Conservation (phyloP, 352 stramenopile species). For the Peronospora destructor region DNA sequence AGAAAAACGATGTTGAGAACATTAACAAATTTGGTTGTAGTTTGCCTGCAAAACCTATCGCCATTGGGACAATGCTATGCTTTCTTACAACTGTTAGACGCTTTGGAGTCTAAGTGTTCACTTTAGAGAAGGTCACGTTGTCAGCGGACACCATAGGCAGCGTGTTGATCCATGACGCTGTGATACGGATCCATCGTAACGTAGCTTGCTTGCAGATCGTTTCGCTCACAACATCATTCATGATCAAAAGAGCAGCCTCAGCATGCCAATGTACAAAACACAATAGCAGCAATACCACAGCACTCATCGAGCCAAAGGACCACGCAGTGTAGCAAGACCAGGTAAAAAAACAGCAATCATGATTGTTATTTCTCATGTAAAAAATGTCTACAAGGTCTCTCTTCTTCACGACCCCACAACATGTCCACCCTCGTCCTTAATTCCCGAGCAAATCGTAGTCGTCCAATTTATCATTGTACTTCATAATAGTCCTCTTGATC, state of each 20-base stretch:
- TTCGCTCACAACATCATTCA: slow-evolving; percentile 28
- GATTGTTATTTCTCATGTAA: slow-evolving; percentile 8
- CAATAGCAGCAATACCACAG: background rate
- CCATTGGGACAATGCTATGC: slow-evolving; percentile 39
- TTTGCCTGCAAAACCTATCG: background rate
- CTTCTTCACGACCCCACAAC: background rate
- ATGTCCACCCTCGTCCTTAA: slow-evolving; percentile 31
- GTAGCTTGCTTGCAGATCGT: background rate
- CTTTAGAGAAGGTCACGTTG: too few relatives aligned
- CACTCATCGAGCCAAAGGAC: too few relatives aligned
- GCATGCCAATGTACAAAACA: too few relatives aligned
- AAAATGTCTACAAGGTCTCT: slow-evolving; percentile 4
- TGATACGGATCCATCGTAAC: slow-evolving; percentile 18
- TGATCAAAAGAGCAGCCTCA: slow-evolving; percentile 21
- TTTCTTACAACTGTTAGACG: slow-evolving; percentile 57
- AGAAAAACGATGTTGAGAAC: background rate
- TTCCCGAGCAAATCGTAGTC: slow-evolving; percentile 98
- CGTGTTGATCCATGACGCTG: too few relatives aligned
- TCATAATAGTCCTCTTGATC: slow-evolving; percentile 96
- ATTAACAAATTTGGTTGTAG: too few relatives aligned
- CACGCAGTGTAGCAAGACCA: background rate
- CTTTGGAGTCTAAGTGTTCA: slow-evolving; percentile 11
- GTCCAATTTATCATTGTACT: slow-evolving; percentile 99
- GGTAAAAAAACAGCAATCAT: slow-evolving; percentile 13
- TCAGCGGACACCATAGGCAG: too few relatives aligned